These are phyloP conservation scores for Fraxinus americana DNA, from an alignment of 257 asterid species.

Conservation along the genomic window DNA sequence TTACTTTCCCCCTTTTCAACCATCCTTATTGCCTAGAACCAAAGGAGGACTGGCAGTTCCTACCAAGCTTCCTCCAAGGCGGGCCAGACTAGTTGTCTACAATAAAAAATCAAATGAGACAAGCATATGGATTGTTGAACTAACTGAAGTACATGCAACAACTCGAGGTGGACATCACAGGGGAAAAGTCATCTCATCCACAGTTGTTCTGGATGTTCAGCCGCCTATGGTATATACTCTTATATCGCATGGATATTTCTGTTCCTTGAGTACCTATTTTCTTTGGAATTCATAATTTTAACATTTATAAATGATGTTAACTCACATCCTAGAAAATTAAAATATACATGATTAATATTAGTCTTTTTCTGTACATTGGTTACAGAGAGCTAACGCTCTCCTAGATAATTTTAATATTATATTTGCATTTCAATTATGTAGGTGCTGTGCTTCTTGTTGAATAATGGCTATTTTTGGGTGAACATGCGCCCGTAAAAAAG, in stretches of 20 bases:
- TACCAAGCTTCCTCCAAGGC: conserved; percentile 89
- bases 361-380: background rate
- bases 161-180: conserved; percentile 96
- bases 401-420: no score
- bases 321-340: background rate
- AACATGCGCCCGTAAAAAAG: background rate
- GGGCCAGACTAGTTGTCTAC: conserved; percentile 85
- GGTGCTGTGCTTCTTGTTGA: background rate
- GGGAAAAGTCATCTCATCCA: conserved; percentile 86
- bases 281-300: background rate
- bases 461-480: background rate
- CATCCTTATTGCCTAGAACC: conserved; percentile 74
- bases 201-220: conserved; percentile 83
- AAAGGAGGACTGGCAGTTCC: conserved; percentile 90
- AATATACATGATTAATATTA: background rate
- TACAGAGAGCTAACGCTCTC: background rate
- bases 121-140: conserved; percentile 91
- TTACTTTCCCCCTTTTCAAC: conserved; percentile 96
- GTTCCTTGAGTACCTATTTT: background rate
- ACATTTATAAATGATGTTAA: background rate
- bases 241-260: background rate
- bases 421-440: background rate
- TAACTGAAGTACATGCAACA: conserved; percentile 91
- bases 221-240: conserved; percentile 80
- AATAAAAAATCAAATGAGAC: conserved; percentile 91